Percentiles rank a stretch among this genome's conserved stretches.
Evolutionary conservation across 345 rosid species (phyloP).

Genomic region (Atalantia buxifolia): DNA sequence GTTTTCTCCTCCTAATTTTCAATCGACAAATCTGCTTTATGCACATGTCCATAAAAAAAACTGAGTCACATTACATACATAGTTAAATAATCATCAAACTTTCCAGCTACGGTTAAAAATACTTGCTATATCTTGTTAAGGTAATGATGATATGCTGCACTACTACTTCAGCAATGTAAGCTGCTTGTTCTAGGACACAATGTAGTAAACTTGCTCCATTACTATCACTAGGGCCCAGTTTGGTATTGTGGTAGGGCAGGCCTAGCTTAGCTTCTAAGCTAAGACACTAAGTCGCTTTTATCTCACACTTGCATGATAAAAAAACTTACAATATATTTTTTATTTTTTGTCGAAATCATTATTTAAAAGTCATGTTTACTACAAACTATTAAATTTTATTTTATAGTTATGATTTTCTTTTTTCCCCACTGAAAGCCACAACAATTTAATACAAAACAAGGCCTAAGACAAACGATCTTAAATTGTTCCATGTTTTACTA

Average conservation of each 20-base stretch:
- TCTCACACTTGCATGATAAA: too few relatives aligned
- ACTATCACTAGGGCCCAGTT: background rate
- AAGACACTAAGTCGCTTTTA: too few relatives aligned
- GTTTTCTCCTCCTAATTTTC: slow-evolving; percentile 54
- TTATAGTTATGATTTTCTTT: too few relatives aligned
- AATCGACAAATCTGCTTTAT: slow-evolving; percentile 56
- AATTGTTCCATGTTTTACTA: background rate
- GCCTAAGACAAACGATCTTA: background rate
- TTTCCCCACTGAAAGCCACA: too few relatives aligned
- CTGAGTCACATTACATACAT: background rate
- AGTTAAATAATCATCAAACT: background rate
- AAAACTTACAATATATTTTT: too few relatives aligned
- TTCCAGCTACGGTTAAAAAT: background rate
- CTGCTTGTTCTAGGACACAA: background rate
- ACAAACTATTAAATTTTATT: too few relatives aligned
- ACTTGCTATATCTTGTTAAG: background rate
- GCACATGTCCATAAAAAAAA: background rate
- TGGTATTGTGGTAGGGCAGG: too few relatives aligned
- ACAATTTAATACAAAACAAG: too few relatives aligned
- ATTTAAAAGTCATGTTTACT: too few relatives aligned
- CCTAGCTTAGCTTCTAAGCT: too few relatives aligned
- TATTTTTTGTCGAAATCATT: too few relatives aligned
- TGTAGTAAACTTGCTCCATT: background rate
- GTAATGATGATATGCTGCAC: background rate
- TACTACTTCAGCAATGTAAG: background rate